Evolutionary conservation across 441 rosid species (phyloP), one percentile per base, ranked within the genome.

Genomic region (Mallotus japonicus): DNA sequence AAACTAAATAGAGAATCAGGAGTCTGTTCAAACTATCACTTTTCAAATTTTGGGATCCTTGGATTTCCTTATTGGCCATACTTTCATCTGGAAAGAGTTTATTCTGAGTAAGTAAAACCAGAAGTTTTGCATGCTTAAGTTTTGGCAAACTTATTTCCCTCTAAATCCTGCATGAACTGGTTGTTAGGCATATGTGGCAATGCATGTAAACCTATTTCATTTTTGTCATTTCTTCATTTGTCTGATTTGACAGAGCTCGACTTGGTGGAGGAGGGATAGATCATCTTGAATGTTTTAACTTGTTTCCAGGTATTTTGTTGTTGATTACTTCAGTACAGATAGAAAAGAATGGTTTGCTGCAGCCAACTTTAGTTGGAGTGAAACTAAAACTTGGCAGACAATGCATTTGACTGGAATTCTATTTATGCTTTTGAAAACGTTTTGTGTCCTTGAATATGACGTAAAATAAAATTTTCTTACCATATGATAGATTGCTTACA

Each of bases 11-110:
- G 80, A 82, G 87, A 87, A 71, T 85, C 97, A 70, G 85, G 94
- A 74, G 82, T 79, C 68, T 59, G 76, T 82, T 90, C 94, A 72
- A 86, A 77, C 73, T 73, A 89, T 70, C 82, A 82, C 72, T 85
- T 93, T 70, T 89, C 97, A 54, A 93, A 93, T 79, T 86, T 87
- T 70, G 88, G 90, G 75, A 75, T 83, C 70, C 94, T 95, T 78
- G 98, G 98, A 75, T 84, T 95, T 71, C 97, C 99, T 22, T 95
- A 89, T 78, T 92, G 99, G 99, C 69, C 86, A 69, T 71, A 84
- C 73, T 80, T 64, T 75, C 88, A 87, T 60, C 72, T 93, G 72
- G 99, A 93, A 82, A 87, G 85, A 79, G 85, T 88, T 78, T 88
- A 83, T 76, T 76, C 90, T 62, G 51, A 69, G 99, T 95, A 75